Conservation (phyloP, 2,329 filamentous ascomycete genomes). For the Penicillium palitans region DNA sequence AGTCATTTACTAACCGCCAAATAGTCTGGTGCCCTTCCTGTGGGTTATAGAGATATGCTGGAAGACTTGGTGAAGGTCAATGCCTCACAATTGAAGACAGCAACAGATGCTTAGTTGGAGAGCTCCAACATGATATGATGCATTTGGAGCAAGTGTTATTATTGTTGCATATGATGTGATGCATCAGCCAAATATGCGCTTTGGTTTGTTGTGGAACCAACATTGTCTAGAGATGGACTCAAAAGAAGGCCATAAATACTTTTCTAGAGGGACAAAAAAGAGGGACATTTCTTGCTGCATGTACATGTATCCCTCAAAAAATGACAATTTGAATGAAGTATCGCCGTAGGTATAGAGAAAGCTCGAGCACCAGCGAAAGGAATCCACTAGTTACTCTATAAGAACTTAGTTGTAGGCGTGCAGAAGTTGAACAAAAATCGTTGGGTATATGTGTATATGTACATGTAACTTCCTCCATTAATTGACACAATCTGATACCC, state of each 20-base stretch:
- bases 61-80: constrained; percentile 32
- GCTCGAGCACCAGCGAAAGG: background rate
- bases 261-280: background rate
- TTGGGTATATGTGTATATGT: constrained; percentile 4
- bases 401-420: background rate
- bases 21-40: constrained; percentile 33
- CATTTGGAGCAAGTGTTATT: background rate
- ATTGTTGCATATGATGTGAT: background rate
- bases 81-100: constrained; percentile 23
- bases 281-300: background rate
- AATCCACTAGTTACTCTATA: background rate
- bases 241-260: background rate
- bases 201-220: background rate
- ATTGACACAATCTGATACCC: background rate
- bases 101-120: background rate
- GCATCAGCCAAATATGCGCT: background rate
- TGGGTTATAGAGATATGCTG: constrained; percentile 28
- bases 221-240: background rate
- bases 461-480: background rate
- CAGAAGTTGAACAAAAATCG: background rate
- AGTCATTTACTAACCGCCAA: constrained; percentile 23
- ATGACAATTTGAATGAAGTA: background rate
- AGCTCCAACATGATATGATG: background rate
- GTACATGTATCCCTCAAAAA: background rate
- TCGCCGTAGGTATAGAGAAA: background rate